These are phyloP conservation scores for Pulveroboletus ravenelii DNA, from an alignment of 768 basidiomycete species.

Conservation along the genomic window DNA sequence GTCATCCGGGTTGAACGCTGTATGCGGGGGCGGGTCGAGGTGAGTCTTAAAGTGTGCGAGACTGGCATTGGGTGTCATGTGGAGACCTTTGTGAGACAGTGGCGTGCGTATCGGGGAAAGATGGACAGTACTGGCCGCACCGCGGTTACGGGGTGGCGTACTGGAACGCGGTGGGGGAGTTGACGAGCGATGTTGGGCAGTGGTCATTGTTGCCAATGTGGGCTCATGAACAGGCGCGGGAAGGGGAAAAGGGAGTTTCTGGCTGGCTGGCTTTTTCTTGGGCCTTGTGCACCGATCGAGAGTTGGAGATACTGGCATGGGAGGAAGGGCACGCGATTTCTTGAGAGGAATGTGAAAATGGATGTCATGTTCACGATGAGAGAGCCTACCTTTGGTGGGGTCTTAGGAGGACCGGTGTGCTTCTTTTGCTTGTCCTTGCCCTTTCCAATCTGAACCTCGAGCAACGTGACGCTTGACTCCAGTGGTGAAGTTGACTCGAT, in stretches of 20 bases:
- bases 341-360: constrained; percentile 14
- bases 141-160: constrained; percentile 34
- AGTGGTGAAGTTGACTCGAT: constrained; percentile 18
- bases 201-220: constrained; percentile 6
- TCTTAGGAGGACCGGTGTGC: constrained; percentile 13
- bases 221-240: constrained; percentile 27
- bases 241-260: constrained; percentile 16
- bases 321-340: constrained; percentile 37
- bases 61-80: constrained; percentile 65
- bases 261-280: constrained; percentile 18
- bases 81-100: constrained; percentile 60
- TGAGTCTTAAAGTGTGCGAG: constrained; percentile 66
- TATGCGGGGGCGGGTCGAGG: constrained; percentile 55
- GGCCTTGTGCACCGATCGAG: constrained; percentile 31
- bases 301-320: constrained; percentile 46
- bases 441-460: constrained; percentile 10
- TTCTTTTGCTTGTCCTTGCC: constrained; percentile 19
- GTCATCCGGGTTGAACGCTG: constrained; percentile 23
- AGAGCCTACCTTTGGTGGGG: constrained; percentile 26
- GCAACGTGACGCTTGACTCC: constrained; percentile 4
- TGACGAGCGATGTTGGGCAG: constrained; percentile 16
- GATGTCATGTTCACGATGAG: neutral
- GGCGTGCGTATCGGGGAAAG: constrained; percentile 64
- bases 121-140: constrained; percentile 29
- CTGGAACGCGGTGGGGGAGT: constrained; percentile 38